Evolutionary conservation across 1,284 basidiomycete species (phyloP).

Genomic region (Erythrobasidium hasegawianum): DNA sequence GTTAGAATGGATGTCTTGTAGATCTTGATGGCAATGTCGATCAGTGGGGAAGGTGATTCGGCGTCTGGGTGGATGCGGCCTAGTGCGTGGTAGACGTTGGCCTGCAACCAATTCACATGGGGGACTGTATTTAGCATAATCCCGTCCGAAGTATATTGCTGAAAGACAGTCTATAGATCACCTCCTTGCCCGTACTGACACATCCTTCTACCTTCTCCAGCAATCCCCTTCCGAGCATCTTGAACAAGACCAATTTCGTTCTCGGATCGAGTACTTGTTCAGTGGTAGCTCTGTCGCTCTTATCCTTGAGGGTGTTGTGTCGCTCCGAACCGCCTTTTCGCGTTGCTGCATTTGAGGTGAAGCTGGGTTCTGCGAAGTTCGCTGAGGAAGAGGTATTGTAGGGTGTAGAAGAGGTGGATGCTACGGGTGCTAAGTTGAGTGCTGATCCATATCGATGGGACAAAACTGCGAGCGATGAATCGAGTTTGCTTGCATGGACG

Average conservation of each 20-base stretch:
- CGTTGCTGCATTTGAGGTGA: conserved; percentile 71
- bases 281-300: conserved; percentile 85
- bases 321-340: conserved; percentile 80
- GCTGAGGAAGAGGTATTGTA: conserved; percentile 2
- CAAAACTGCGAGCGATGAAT: conserved; percentile 33
- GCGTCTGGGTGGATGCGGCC: conserved; percentile 40
- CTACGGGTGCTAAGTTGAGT: conserved; percentile 34
- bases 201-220: conserved; percentile 87
- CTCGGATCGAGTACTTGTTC: conserved; percentile 91
- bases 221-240: conserved; percentile 83
- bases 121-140: no score
- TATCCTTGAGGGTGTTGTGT: conserved; percentile 78
- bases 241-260: conserved; percentile 83
- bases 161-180: no score
- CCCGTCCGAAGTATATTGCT: no score
- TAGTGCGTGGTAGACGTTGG: conserved; percentile 86
- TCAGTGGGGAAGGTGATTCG: conserved; percentile 21
- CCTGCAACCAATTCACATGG: conserved; percentile 49
- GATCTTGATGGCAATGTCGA: conserved; percentile 85
- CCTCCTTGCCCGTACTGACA: conserved; percentile 93
- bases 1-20: conserved; percentile 97
- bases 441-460: conserved; percentile 24
- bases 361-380: conserved; percentile 40
- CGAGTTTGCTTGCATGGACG: conserved; percentile 30
- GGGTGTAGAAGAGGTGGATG: conserved; percentile 36